phyloP scores from a whole-genome alignment of 164 flowering plant species.

The Nymphaea colorata region DNA sequence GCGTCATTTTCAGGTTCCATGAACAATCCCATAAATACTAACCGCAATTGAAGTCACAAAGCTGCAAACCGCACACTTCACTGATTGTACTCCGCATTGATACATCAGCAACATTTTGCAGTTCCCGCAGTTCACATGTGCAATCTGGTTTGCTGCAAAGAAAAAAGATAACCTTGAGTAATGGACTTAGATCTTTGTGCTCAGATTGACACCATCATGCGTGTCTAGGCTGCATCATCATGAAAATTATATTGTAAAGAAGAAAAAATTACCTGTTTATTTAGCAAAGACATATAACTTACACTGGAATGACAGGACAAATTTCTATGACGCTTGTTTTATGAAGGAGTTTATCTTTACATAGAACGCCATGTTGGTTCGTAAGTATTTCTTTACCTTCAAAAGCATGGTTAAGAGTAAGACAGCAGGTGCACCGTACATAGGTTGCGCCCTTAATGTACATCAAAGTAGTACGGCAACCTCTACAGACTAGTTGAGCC shows the following conservation, averaged over 20 bases:
- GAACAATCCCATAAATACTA: conserved; percentile 9
- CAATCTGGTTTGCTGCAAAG: conserved; percentile 76
- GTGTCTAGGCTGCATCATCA: too few species aligned
- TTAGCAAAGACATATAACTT: too few species aligned
- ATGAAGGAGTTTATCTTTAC: too few species aligned
- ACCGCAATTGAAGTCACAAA: conserved; percentile 85
- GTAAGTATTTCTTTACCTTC: conserved; percentile 38
- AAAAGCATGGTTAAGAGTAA: conserved; percentile 72
- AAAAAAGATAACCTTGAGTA: neutral
- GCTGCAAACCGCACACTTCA: conserved; percentile 89
- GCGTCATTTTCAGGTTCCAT: too few species aligned
- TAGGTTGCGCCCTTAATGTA: conserved; percentile 90
- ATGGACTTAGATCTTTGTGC: too few species aligned
- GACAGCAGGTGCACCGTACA: conserved; percentile 89
- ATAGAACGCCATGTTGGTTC: too few species aligned
- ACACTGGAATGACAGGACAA: too few species aligned
- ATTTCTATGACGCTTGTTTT: too few species aligned
- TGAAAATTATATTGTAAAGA: too few species aligned
- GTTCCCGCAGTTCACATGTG: conserved; percentile 86
- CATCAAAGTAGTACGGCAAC: conserved; percentile 83
- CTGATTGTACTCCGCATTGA: conserved; percentile 86
- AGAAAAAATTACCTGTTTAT: too few species aligned
- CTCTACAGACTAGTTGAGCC: conserved; percentile 89
- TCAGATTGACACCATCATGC: too few species aligned
- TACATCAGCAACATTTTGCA: conserved; percentile 84